Evolutionary conservation across 2,329 filamentous ascomycete genomes (phyloP).

Genomic region (Calycina herbarum): DNA sequence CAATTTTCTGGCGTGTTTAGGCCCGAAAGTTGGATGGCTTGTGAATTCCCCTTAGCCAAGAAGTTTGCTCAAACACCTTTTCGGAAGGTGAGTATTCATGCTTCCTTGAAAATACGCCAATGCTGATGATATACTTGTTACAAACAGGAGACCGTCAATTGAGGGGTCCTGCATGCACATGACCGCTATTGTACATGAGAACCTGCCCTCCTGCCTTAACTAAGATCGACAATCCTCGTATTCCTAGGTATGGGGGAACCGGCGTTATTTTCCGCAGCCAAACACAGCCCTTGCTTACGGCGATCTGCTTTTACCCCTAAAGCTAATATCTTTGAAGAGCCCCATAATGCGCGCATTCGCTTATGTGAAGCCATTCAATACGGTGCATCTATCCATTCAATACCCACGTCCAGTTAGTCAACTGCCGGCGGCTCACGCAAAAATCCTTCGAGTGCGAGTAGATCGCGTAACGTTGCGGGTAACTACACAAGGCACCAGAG

Average conservation of each 20-base stretch:
- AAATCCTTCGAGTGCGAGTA: background rate
- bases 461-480: slow-evolving; percentile 1
- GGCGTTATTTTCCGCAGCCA: background rate
- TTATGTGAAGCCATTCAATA: background rate
- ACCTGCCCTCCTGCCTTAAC: background rate
- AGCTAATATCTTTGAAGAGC: too few species aligned
- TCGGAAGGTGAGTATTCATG: background rate
- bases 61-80: background rate
- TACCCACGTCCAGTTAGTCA: too few species aligned
- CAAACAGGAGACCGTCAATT: background rate
- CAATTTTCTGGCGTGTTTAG: background rate
- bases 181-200: background rate
- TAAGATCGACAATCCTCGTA: slow-evolving; percentile 1
- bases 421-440: background rate
- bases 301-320: too few species aligned
- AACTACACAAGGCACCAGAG: background rate
- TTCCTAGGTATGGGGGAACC: slow-evolving; percentile 4
- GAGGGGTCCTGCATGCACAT: slow-evolving; percentile 1
- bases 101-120: background rate
- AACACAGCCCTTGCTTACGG: background rate
- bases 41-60: background rate
- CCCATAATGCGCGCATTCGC: background rate
- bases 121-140: background rate
- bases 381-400: too few species aligned
- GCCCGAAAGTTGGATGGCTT: background rate